Percentiles rank a stretch among this genome's conserved stretches.
Conservation (phyloP, 139 green algal species). For the Tetraselmis chui region DNA sequence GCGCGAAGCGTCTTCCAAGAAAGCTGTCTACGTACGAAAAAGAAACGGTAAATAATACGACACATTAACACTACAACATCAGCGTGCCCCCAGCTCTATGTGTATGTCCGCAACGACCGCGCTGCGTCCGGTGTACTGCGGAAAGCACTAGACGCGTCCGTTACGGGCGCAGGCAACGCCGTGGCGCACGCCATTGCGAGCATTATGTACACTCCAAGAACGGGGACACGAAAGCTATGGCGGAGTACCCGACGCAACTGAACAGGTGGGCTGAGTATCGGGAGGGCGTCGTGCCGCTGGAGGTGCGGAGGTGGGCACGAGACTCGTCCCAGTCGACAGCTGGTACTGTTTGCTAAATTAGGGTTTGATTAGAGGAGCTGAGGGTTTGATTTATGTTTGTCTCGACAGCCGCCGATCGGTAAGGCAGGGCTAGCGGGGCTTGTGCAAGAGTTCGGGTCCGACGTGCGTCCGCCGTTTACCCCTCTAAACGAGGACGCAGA, state of each 20-base stretch:
- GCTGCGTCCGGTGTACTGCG: not conserved
- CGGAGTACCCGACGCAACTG: not conserved
- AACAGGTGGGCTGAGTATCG: not conserved
- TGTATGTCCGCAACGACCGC: conserved; percentile 5
- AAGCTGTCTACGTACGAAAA: no score
- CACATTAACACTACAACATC: no score
- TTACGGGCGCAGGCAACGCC: not conserved
- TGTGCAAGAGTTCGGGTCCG: not conserved
- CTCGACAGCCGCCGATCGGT: not conserved
- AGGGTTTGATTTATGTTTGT: not conserved
- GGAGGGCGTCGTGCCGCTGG: not conserved
- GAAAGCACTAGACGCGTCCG: not conserved
- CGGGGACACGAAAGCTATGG: not conserved
- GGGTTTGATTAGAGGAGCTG: no score
- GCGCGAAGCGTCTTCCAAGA: no score
- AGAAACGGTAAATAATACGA: no score
- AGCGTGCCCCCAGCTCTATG: not conserved
- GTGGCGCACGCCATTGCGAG: not conserved
- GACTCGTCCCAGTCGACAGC: no score
- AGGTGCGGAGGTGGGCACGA: no score
- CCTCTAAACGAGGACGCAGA: not conserved
- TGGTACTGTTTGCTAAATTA: not conserved
- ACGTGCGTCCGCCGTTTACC: not conserved
- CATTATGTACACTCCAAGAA: not conserved
- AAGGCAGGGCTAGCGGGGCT: not conserved